Base-by-base conservation (phyloP, 108 stramenopile genomes). In the Nitzschia putrida region DNA sequence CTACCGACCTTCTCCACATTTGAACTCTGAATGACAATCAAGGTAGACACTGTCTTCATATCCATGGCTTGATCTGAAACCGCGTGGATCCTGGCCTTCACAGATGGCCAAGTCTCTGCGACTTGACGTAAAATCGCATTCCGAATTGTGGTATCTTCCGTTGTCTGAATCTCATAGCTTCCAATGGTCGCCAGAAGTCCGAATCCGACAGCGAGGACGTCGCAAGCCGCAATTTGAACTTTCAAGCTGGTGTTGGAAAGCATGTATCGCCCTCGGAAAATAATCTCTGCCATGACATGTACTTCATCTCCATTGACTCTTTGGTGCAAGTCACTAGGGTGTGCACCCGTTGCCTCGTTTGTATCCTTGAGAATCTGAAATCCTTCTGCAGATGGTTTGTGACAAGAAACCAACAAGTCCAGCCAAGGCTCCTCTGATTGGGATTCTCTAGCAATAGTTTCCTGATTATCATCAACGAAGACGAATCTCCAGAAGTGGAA, bases 71-170 rank as follows among this genome's bases (percentile, higher is more conserved):
- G 13, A 12, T 64, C 64, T 8, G 64, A 42, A 9, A 77, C n/a
- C 0, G 58, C 52, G 0, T 22, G 23, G 5, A 77, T 66, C 13
- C 76, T 47, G 26, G 76, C 76, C 26, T 69, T 57, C 1, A 77
- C 54, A 12, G 76, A 69, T 6, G 76, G 76, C 76, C 76, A 77
- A 25, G 69, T 58, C 18, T 41, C 53, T 9, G 68, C 69, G n/a
- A 68, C 69, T 38, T 77, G 76, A 34, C 69, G 61, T 26, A 77
- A 63, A 47, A 77, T 44, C 9, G 76, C 39, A 39, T 69, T 77
- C 47, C 45, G 39, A 0, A 70, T 65, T 2, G 37, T n/a, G 26
- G 57, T 61, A 1, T 67, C 60, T 18, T 68, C 67, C 10, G 53
- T 53, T 21, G 34, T 53, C 21, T 54, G 45, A 49, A 69, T 67